Percentiles rank a stretch among this genome's conserved stretches.
These are phyloP conservation scores for Pseudogymnoascus sp. DNA, from an alignment of 2,329 filamentous ascomycete genomes.

Conservation along the genomic window DNA sequence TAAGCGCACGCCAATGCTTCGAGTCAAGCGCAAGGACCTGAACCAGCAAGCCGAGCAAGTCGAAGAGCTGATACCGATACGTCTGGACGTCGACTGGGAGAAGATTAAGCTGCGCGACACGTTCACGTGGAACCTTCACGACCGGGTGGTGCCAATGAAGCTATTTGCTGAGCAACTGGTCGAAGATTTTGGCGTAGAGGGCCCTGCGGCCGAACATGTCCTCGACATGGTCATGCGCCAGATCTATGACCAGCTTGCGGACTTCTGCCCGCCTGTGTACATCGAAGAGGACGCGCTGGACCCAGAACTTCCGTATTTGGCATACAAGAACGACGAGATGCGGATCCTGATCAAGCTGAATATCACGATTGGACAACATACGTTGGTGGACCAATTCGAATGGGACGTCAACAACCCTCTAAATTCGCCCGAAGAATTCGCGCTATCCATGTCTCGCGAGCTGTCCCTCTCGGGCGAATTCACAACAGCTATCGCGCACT, in stretches of 20 bases:
- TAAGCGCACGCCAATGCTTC: slow-evolving; percentile 63
- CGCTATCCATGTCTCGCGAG: slow-evolving; percentile 78
- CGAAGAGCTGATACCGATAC: slow-evolving; percentile 84
- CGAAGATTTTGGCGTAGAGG: slow-evolving; percentile 78
- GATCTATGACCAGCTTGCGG: slow-evolving; percentile 81
- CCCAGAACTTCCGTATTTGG: slow-evolving; percentile 78
- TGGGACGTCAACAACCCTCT: slow-evolving; percentile 96
- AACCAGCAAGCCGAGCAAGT: slow-evolving; percentile 78
- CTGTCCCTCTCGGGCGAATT: slow-evolving; percentile 91
- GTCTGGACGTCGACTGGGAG: slow-evolving; percentile 89
- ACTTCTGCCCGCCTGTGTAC: slow-evolving; percentile 88
- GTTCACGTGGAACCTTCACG: slow-evolving; percentile 97
- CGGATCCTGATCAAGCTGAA: slow-evolving; percentile 91
- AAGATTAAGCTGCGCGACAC: slow-evolving; percentile 94
- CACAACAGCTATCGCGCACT: slow-evolving; percentile 93
- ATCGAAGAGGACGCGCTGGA: slow-evolving; percentile 87
- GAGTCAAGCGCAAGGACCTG: slow-evolving; percentile 71
- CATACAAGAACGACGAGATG: slow-evolving; percentile 99
- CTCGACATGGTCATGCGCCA: slow-evolving; percentile 54
- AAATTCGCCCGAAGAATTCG: slow-evolving; percentile 94
- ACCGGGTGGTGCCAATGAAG: slow-evolving; percentile 70
- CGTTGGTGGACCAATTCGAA: slow-evolving; percentile 92
- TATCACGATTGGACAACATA: slow-evolving; percentile 93
- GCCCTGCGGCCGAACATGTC: slow-evolving; percentile 57
- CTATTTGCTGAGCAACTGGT: slow-evolving; percentile 83